These are phyloP conservation scores for Magnaporthales sp. DNA, from an alignment of 2,329 filamentous ascomycete species.

Conservation along the genomic window DNA sequence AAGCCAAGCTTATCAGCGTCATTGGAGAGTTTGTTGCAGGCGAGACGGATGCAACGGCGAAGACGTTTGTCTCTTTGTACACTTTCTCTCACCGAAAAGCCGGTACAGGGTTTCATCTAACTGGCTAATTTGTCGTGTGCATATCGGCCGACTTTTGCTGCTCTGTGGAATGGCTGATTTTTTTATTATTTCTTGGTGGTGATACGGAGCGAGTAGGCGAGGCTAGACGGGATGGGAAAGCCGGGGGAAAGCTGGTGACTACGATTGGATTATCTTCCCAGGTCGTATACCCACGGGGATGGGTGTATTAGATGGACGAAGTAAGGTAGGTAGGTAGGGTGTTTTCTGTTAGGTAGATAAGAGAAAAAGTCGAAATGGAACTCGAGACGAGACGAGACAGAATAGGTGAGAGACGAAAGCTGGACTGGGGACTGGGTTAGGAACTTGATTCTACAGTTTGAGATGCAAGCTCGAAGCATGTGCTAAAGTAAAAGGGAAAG, in stretches of 20 bases:
- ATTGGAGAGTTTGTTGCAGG: conserved; percentile 26
- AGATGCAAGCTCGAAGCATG: background rate
- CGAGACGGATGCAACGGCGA: background rate
- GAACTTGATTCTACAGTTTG: background rate
- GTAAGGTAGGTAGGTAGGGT: background rate
- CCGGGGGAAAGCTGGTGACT: background rate
- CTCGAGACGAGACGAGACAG: background rate
- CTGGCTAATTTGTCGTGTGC: background rate
- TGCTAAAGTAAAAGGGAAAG: background rate
- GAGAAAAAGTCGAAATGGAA: background rate
- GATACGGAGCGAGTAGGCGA: background rate
- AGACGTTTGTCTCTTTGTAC: background rate
- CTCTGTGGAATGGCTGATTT: background rate
- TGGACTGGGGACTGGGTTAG: background rate
- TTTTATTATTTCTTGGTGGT: no score
- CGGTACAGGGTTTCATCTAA: background rate
- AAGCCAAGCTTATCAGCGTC: conserved; percentile 50
- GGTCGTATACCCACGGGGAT: background rate
- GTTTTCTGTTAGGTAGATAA: background rate
- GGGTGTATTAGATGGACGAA: background rate
- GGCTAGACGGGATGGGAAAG: background rate
- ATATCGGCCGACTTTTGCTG: background rate
- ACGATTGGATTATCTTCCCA: background rate
- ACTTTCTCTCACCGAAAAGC: background rate
- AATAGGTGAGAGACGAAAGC: background rate